These are phyloP conservation scores for Flaveria ramosissima DNA, from an alignment of 129 eudicot genomes.

Conservation along the genomic window DNA sequence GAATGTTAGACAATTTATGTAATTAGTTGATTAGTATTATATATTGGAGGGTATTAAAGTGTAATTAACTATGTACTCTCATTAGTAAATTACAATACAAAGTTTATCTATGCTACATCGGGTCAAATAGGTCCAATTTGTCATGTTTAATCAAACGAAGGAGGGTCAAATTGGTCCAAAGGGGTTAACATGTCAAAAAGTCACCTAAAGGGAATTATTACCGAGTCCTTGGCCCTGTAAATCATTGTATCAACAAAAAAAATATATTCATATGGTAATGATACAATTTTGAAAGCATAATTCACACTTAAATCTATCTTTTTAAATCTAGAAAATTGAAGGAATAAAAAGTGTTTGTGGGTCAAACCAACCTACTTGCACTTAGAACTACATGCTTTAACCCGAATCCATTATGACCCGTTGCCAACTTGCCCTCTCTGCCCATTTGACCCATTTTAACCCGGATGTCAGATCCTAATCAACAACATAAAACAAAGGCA, in stretches of 20 bases:
- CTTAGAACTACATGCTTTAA: not conserved
- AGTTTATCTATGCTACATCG: not conserved
- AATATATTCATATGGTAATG: not conserved
- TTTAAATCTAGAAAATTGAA: not conserved
- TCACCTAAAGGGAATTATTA: not conserved
- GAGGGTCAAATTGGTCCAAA: not conserved
- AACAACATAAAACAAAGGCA: constrained; percentile 9
- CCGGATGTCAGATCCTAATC: not conserved
- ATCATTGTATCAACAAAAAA: not conserved
- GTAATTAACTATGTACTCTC: too few relatives aligned
- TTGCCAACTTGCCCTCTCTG: not conserved
- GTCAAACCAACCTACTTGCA: not conserved
- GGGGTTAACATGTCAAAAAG: not conserved
- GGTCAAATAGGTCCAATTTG: not conserved
- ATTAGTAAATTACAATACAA: too few relatives aligned
- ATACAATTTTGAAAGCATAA: not conserved
- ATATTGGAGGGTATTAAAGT: too few relatives aligned
- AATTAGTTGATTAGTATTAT: too few relatives aligned
- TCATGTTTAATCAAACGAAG: not conserved
- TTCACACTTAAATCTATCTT: not conserved
- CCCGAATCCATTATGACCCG: not conserved
- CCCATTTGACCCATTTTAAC: not conserved
- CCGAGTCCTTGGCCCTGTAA: not conserved
- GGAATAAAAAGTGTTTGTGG: not conserved
- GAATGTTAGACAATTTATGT: too few relatives aligned